These are phyloP conservation scores for Aspergillus ruber DNA, from an alignment of 2,329 filamentous ascomycete genomes.

Conservation along the genomic window DNA sequence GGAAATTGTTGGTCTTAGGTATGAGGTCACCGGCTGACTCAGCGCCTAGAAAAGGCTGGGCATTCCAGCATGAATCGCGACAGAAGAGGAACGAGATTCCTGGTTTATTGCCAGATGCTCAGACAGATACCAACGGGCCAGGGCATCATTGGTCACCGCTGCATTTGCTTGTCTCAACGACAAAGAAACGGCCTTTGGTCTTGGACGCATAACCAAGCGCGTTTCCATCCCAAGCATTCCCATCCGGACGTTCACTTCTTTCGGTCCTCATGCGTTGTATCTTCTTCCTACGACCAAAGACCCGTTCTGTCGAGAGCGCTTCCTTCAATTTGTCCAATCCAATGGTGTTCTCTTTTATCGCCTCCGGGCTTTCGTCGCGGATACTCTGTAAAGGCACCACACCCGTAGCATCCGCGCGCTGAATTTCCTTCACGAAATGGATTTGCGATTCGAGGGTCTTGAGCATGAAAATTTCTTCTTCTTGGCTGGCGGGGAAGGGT, in stretches of 20 bases:
- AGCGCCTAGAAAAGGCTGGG: slow-evolving; percentile 9
- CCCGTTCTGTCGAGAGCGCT: slow-evolving; percentile 34
- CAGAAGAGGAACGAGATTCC: no score
- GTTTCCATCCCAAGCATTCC: slow-evolving; percentile 61
- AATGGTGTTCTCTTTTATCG: slow-evolving; percentile 34
- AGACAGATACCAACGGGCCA: background rate
- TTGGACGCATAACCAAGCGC: slow-evolving; percentile 59
- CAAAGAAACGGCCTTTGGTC: slow-evolving; percentile 66
- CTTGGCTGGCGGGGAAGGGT: slow-evolving; percentile 57
- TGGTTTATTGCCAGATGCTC: no score
- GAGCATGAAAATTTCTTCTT: slow-evolving; percentile 66
- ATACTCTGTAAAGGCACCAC: slow-evolving; percentile 71
- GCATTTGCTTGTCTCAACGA: slow-evolving; percentile 52
- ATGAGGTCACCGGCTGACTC: slow-evolving; percentile 19
- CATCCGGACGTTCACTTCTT: slow-evolving; percentile 31
- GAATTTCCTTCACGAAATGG: slow-evolving; percentile 82
- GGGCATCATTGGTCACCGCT: background rate
- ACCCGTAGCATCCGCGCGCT: slow-evolving; percentile 66
- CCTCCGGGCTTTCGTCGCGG: slow-evolving; percentile 58
- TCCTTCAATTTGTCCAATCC: slow-evolving; percentile 31
- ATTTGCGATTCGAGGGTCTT: slow-evolving; percentile 72
- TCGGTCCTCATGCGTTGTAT: slow-evolving; percentile 37
- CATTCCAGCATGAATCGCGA: background rate
- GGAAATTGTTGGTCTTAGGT: background rate
- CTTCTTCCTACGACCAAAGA: slow-evolving; percentile 38